Evolutionary conservation across 805 yeast genomes (phyloP), one percentile per base, ranked within the genome.

Genomic region (Saturnispora ahearnii): DNA sequence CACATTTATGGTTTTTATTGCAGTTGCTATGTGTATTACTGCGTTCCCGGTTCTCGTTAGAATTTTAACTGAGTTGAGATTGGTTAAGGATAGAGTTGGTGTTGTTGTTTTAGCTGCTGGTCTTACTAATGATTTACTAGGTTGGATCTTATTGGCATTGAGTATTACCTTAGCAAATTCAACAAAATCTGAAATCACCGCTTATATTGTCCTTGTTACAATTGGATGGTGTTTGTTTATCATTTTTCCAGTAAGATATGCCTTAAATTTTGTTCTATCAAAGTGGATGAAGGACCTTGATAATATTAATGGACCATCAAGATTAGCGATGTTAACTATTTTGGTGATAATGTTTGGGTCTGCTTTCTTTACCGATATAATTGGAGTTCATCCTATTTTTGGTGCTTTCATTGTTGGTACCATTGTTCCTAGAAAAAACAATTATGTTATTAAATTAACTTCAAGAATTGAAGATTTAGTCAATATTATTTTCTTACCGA

Each of bases 11-110:
- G 85, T 85, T 10, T 86, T 86, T 57, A 81, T 86, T 46, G 90
- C 91, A 2, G 88, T 84, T 11, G 91, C 95, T 2, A 74, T 85
- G 73, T 79, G 91, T 54, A 84, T 86, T 55, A 86, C 95, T 3
- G 95, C 95, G 0, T 82, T 86, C 63, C 95, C 95, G 0, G 95
- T 86, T 2, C 66, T 86, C 53, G 91, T 87, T 1, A 78, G 95
- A 61, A 86, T 86, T 28, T 67, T 86, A 55, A 81, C 88, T 5
- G 91, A 85, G 60, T 70, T 86, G 54, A 74, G 85, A 55, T 70
- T 86, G 53, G 74, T 83, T 41, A 80, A 79, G 46, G 89, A 82
- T 59, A 71, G 87, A 55, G 90, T 85, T 21, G 89, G 88, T 41
- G 71, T 74, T 10, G 72, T 78, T 32, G 93, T 84, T n/a, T 67